Base-by-base conservation (phyloP, 441 rosid species). In the Corymbia citriodora region DNA sequence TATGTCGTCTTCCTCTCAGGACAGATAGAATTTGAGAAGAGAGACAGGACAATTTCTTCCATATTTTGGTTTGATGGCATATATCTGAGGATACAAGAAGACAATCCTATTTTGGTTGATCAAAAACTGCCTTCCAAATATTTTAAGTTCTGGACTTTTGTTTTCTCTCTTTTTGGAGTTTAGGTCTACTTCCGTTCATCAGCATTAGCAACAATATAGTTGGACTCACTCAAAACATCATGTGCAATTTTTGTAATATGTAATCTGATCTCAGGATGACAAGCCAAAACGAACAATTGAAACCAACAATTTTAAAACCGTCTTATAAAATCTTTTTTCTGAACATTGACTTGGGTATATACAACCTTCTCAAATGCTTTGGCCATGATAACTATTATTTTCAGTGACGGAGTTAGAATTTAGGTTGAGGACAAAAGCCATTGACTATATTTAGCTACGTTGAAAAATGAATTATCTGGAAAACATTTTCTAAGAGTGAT, bases 391-490 rank as follows among this genome's bases (percentile, higher is more conserved):
- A 70, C 33, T 70, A 33, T 70, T 70, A 33, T 70, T 70, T 31
- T 70, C 7, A 1, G 25, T 9, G 81, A 0, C 4, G 2, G 27
- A 18, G 14, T 33, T 10, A 0, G 82, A 48, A 72, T 72, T 18
- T 36, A 72, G 82, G 82, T 36, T 72, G 45, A 36, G 82, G 82
- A 70, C 48, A 19, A 70, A 18, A 70, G 81, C 10, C 48, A 72
- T 11, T 10, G 6, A 5, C 0, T 14, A 29, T 70, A 31, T 18
- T 17, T 70, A 33, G 21, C 48, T 17, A 10, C 2, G 2, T 5
- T 18, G 21, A 7, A 33, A 17, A 70, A 70, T 70, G 45, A 33
- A 16, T 31, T 11, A 68, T 31, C 16, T 31, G 45, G 0, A 68
- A 31, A 33, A 33, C 9, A 18, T 70, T 70, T 70, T 17, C 4